phyloP scores from a whole-genome alignment of 768 basidiomycete genomes.

The Termitomyces sp. region DNA sequence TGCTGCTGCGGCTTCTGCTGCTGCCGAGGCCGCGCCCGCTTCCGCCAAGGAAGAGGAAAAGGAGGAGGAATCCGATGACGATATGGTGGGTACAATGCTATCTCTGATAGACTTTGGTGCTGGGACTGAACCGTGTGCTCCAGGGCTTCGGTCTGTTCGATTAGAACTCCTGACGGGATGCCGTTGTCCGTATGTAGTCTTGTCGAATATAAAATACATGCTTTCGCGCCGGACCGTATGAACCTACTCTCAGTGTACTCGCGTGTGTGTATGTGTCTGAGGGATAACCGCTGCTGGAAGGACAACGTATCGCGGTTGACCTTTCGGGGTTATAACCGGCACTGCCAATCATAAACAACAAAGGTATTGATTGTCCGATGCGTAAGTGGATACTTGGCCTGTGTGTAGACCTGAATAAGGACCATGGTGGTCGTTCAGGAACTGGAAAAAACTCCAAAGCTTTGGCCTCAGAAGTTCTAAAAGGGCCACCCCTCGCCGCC shows the following conservation, averaged over 20 bases:
- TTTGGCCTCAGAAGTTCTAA: not conserved
- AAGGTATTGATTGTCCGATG: not conserved
- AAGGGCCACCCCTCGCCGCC: not conserved
- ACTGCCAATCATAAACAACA: constrained; percentile 2
- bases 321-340: constrained; percentile 9
- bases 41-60: constrained; percentile 72
- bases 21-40: constrained; percentile 31
- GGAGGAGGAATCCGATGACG: constrained; percentile 83
- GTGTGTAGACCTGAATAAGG: not conserved
- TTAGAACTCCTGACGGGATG: constrained; percentile 23
- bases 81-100: constrained; percentile 58
- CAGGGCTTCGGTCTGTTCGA: constrained; percentile 96
- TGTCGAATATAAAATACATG: constrained; percentile 12
- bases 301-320: too few relatives aligned
- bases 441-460: not conserved
- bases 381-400: not conserved
- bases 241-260: not conserved
- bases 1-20: constrained; percentile 49
- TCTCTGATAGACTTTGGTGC: not conserved
- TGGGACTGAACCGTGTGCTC: constrained; percentile 11
- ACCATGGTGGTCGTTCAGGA: not conserved
- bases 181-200: constrained; percentile 12
- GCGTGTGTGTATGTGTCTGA: not conserved
- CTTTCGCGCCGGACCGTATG: constrained; percentile 7
- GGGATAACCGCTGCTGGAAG: constrained; percentile 4